A percentile compares a stretch with the other conserved stretches of the same genome.
phyloP scores from a whole-genome alignment of 2,329 filamentous ascomycete species.

The Rhinocladiella mackenziei region DNA sequence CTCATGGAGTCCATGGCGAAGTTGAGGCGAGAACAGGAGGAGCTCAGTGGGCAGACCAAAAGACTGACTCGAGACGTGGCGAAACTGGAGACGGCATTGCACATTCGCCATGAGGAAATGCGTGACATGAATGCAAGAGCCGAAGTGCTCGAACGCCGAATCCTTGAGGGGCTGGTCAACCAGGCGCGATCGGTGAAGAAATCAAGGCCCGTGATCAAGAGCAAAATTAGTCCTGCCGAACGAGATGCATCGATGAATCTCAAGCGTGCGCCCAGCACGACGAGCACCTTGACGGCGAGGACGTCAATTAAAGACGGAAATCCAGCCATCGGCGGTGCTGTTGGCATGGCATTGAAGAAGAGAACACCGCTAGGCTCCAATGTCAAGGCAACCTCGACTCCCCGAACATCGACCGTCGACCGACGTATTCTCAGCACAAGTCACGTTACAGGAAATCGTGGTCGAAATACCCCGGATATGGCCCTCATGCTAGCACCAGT shows the following conservation, averaged over 20 bases:
- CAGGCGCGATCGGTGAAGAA: conserved; percentile 75
- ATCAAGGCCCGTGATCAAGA: conserved; percentile 36
- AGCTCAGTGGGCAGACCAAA: conserved; percentile 71
- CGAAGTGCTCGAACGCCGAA: conserved; percentile 82
- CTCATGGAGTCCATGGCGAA: conserved; percentile 54
- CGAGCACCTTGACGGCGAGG: conserved; percentile 39
- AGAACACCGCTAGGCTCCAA: conserved; percentile 43
- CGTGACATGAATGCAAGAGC: conserved; percentile 85
- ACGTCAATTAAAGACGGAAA: conserved; percentile 37
- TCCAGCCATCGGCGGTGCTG: conserved; percentile 29
- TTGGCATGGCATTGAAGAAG: conserved; percentile 50
- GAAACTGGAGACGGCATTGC: conserved; percentile 82
- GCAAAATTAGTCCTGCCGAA: conserved; percentile 22
- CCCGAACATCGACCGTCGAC: conserved; percentile 48
- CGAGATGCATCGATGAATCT: conserved; percentile 48
- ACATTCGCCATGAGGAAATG: conserved; percentile 84
- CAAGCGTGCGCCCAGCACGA: conserved; percentile 49
- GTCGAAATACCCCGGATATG: conserved; percentile 43
- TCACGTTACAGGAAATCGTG: conserved; percentile 74
- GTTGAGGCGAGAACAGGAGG: conserved; percentile 55
- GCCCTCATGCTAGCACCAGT: conserved; percentile 29
- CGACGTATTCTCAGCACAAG: conserved; percentile 85
- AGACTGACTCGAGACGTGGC: conserved; percentile 80
- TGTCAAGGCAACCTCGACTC: conserved; percentile 43
- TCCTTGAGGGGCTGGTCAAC: conserved; percentile 92